Conservation (phyloP, 129 eudicot species). For the Cynara cardunculus region DNA sequence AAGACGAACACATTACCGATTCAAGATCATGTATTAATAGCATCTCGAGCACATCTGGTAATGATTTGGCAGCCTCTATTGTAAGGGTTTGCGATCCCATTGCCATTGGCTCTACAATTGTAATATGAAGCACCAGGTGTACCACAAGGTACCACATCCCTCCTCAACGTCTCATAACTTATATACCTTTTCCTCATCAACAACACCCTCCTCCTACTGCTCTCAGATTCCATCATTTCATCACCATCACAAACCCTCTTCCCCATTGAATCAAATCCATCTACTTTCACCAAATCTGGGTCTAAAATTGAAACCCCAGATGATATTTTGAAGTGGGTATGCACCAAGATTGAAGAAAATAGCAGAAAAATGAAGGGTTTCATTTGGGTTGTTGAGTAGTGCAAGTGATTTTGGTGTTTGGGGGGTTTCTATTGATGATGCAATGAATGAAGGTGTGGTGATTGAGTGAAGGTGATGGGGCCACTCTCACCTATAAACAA, state of each 20-base stretch:
- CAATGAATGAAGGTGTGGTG: background rate
- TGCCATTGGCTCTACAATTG: constrained; percentile 40
- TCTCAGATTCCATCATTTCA: constrained; percentile 56
- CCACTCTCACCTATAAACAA: background rate
- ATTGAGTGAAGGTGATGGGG: background rate
- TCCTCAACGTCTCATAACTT: constrained; percentile 70
- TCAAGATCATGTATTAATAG: constrained; percentile 32
- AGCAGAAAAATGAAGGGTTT: constrained; percentile 20
- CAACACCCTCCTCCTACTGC: constrained; percentile 56
- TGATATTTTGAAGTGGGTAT: constrained; percentile 30
- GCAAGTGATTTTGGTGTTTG: background rate
- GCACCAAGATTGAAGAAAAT: constrained; percentile 20
- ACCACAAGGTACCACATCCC: constrained; percentile 77
- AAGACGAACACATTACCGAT: constrained; percentile 21
- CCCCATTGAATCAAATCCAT: constrained; percentile 27
- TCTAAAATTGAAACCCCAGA: constrained; percentile 31
- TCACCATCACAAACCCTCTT: constrained; percentile 45
- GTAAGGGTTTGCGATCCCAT: constrained; percentile 58
- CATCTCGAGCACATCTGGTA: constrained; percentile 67
- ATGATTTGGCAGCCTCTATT: constrained; percentile 76
- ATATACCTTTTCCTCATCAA: constrained; percentile 54
- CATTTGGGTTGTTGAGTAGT: background rate
- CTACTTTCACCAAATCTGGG: constrained; percentile 31
- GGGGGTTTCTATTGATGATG: background rate
- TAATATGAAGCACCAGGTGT: constrained; percentile 86